phyloP scores from a whole-genome alignment of 108 stramenopile species.

The Hondaea fermentalgiana region DNA sequence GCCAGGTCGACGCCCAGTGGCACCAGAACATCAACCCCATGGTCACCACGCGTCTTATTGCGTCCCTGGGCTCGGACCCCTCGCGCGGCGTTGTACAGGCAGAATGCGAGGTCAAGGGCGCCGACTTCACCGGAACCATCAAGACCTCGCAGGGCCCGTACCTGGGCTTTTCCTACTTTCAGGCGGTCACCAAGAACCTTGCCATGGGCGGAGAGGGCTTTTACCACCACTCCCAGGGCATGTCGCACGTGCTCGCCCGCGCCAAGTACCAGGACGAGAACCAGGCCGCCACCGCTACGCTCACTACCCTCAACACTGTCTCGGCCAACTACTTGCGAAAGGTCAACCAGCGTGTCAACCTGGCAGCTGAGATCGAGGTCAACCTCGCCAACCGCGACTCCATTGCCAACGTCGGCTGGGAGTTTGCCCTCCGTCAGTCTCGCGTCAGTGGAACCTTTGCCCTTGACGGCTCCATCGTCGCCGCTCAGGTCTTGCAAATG shows the following conservation, averaged over 20 bases:
- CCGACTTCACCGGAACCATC: neutral
- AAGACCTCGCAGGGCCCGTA: slow-evolving; percentile 8
- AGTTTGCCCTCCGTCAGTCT: slow-evolving; percentile 7
- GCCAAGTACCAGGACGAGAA: slow-evolving; percentile 19
- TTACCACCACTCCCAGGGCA: neutral
- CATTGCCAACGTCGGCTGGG: slow-evolving; percentile 8
- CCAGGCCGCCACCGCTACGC: neutral
- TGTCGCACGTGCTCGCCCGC: neutral
- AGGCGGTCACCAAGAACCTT: slow-evolving; percentile 3
- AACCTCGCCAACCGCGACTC: neutral
- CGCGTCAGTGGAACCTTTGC: neutral
- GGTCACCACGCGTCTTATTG: neutral
- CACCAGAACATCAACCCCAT: slow-evolving; percentile 7
- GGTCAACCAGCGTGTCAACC: neutral
- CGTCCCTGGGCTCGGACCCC: neutral
- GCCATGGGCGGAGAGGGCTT: slow-evolving; percentile 11
- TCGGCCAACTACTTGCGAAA: slow-evolving; percentile 14
- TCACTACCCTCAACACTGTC: slow-evolving; percentile 8
- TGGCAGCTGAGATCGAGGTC: neutral
- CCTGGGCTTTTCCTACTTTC: neutral
- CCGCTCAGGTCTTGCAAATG: neutral
- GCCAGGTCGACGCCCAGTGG: slow-evolving; percentile 7
- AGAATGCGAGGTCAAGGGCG: neutral
- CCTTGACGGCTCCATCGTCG: neutral
- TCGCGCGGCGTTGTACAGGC: neutral